A percentile compares a stretch with the other conserved stretches of the same genome.
Evolutionary conservation across 225 moss, liverwort and hornwort genomes (phyloP).

Genomic region (Sphagnum contortum): DNA sequence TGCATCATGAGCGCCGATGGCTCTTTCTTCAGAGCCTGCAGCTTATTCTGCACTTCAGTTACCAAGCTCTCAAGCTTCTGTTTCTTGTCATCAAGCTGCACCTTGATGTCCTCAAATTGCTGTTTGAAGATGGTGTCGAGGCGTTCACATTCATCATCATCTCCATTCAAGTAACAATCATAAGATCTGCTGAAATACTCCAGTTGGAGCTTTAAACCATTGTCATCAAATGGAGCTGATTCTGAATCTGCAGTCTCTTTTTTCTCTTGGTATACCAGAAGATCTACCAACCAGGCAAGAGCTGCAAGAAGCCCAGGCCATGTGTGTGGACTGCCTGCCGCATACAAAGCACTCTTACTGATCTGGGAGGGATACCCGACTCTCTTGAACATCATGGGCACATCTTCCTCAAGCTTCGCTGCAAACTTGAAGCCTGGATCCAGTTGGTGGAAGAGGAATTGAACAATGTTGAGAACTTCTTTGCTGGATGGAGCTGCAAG

Average conservation of each 20-base stretch:
- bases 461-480: constrained; percentile 69
- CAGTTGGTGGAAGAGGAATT: constrained; percentile 66
- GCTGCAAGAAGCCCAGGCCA: constrained; percentile 95
- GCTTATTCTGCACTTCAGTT: constrained; percentile 34
- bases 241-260: constrained; percentile 21
- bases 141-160: constrained; percentile 44
- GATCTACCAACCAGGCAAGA: constrained; percentile 66
- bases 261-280: constrained; percentile 42
- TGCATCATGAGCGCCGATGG: constrained; percentile 40
- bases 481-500: constrained; percentile 72
- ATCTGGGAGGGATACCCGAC: constrained; percentile 87
- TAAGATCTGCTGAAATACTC: constrained; percentile 50
- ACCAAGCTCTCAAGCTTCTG: constrained; percentile 26
- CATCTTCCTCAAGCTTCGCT: constrained; percentile 86
- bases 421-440: constrained; percentile 56
- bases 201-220: constrained; percentile 15
- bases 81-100: constrained; percentile 18
- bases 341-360: constrained; percentile 80
- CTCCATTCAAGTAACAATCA: constrained; percentile 41
- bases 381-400: constrained; percentile 70
- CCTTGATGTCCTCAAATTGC: constrained; percentile 41
- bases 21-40: constrained; percentile 36
- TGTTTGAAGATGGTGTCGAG: constrained; percentile 23
- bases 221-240: constrained; percentile 20
- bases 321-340: constrained; percentile 86